Evolutionary conservation across 2,329 filamentous ascomycete genomes (phyloP), one percentile per base, ranked within the genome.

Genomic region (Purpureocillium takamizusanense): DNA sequence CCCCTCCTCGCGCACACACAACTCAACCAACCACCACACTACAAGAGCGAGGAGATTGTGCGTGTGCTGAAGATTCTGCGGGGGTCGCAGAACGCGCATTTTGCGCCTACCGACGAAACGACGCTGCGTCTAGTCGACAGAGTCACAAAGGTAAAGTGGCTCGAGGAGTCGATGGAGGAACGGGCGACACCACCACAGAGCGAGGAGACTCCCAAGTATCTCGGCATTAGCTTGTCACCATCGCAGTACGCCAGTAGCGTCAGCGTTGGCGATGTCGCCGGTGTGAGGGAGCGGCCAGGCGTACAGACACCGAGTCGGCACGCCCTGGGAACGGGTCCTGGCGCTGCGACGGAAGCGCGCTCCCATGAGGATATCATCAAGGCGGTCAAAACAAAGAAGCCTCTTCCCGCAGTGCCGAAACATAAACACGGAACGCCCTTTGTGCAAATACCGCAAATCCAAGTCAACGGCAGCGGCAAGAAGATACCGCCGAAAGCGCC

Each of bases 1-100:
- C 92, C 92, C 0, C 71, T 98, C 17, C 70, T 98, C 16, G 84
- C 86, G 29, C 86, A 98, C 56, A 95, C 90, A 2, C 92, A 97
- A 59, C 76, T 98, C 32, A 83, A 78, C 52, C 74, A 86, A 38
- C 81, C 89, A 15, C 87, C 86, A 1, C 81, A 95, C 56, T 97
- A 98, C 70, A 98, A 97, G 59, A 78, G 81, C 23, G 78, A 89
- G 31, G 90, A 97, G 56, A 76, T 98, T 31, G 65, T 83, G 30
- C 81, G 78, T 44, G 72, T 95, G 17, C 70, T 98, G 13, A 72
- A 72, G 37, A 76, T 94, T 12, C 72, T 97, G 3, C 55, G 58
- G 25, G 77, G 79, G 3, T 72, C 73, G 2, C 75, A 75, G 14
- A 83, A 78, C 42, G 72, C 70, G 3, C 86, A 94, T 56, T 92